phyloP scores from a whole-genome alignment of 2,329 filamentous ascomycete species.

The Septoria petroselini region DNA sequence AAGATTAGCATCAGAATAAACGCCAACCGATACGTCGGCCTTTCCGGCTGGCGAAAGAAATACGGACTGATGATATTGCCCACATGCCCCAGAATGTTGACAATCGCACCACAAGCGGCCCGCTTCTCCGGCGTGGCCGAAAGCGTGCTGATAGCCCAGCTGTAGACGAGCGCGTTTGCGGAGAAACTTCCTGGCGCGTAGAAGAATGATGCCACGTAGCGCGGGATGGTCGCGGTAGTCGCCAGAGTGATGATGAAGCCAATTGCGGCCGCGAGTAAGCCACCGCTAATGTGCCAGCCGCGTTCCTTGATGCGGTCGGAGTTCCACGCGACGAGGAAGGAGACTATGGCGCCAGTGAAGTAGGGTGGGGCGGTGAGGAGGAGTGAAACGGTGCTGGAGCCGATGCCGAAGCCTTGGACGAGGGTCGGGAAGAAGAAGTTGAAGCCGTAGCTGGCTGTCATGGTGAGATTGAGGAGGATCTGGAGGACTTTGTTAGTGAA shows the following conservation, averaged over 20 bases:
- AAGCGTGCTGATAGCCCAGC: slow-evolving; percentile 44
- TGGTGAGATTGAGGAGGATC: slow-evolving; percentile 1
- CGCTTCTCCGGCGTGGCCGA: slow-evolving; percentile 46
- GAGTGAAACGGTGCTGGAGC: slow-evolving; percentile 27
- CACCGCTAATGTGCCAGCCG: slow-evolving; percentile 52
- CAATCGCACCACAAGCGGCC: slow-evolving; percentile 44
- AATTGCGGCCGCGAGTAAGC: slow-evolving; percentile 51
- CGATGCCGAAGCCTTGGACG: slow-evolving; percentile 19
- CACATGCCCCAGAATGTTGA: slow-evolving; percentile 41
- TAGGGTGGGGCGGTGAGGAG: slow-evolving; percentile 37
- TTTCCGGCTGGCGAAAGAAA: slow-evolving; percentile 35
- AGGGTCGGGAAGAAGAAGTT: slow-evolving; percentile 38
- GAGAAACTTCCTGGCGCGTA: slow-evolving; percentile 38
- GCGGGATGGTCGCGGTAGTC: slow-evolving; percentile 6
- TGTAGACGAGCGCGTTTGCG: slow-evolving; percentile 42
- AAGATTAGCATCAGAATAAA: slow-evolving; percentile 19
- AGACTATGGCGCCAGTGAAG: slow-evolving; percentile 28
- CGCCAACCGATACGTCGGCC: slow-evolving; percentile 13
- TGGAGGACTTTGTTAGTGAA: neutral
- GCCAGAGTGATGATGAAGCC: slow-evolving; percentile 36
- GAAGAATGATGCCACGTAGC: slow-evolving; percentile 36
- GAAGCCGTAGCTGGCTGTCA: slow-evolving; percentile 10
- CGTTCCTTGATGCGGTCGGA: slow-evolving; percentile 35
- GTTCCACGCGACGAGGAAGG: slow-evolving; percentile 21
- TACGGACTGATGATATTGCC: slow-evolving; percentile 45